Base-by-base conservation (phyloP, 1,139 yeast species). In the Debaryomyces coudertii region DNA sequence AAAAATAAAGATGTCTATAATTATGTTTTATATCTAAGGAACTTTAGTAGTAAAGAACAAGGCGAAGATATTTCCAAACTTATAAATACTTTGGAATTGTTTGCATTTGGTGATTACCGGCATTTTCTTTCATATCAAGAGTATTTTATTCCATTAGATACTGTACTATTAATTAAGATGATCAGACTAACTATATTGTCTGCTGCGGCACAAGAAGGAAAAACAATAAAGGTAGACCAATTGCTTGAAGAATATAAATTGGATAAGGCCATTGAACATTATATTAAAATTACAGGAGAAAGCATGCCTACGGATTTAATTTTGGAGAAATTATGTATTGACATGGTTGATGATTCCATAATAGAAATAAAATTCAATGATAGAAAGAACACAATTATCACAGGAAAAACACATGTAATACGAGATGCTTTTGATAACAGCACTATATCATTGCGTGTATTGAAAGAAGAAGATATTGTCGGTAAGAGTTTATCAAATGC, bases 81-180 rank as follows among this genome's bases (percentile, higher is more conserved):
- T 14, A 22, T 42, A 9, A 47, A 43, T 30, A 62, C 71, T 1
- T 44, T 69, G 7, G 79, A 73, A 53, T 58, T 73, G 39, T 73
- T 71, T 49, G 58, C 76, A 2, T 72, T 68, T 53, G 78, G 79
- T 2, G 60, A 63, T 38, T 57, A 60, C 29, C 47, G 53, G 7
- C 62, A 66, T 38, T 72, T 69, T 51, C 34, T 53, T 11, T 48
- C 56, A 37, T 56, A 66, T 48, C 50, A 51, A 14, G 46, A 40
- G 0, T 43, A 50, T 15, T 69, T 39, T 46, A 40, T 60, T 11
- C 55, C 49, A 3, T 52, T 62, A 27, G 53, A 60, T 20, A 38
- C 38, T 3, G 50, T 39, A 2, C 42, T 59, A 24, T 39, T 53
- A 2, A 25, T 44, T 1, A 70, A 71, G 44, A 55, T 73, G 25